Percentiles rank a stretch among this genome's conserved stretches.
Evolutionary conservation across 192 early-diverging fungal genomes (phyloP).

Genomic region (Backusella westeae): DNA sequence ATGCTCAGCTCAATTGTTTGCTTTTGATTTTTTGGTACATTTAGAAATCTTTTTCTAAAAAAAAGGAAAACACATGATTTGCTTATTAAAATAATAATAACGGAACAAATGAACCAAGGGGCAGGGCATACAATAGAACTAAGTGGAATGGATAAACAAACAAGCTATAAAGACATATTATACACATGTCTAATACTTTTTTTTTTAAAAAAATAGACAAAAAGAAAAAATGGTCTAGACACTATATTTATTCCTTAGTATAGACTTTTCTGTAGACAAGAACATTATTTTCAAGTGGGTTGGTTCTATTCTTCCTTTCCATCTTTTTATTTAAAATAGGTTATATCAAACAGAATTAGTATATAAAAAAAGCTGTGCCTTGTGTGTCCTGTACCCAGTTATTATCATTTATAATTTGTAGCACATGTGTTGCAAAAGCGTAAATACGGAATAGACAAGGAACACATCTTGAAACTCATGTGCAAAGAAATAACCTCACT

Average conservation of each 20-base stretch:
- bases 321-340: background rate
- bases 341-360: background rate
- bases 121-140: background rate
- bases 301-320: background rate
- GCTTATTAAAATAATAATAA: background rate
- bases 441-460: background rate
- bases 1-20: background rate
- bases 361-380: background rate
- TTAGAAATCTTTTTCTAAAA: background rate
- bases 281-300: background rate
- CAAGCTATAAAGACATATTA: too few relatives aligned
- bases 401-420: constrained; percentile 4
- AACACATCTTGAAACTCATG: background rate
- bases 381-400: background rate
- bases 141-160: background rate
- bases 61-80: background rate
- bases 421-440: background rate
- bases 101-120: background rate
- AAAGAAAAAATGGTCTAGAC: background rate
- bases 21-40: background rate
- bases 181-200: background rate
- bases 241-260: background rate
- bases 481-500: background rate
- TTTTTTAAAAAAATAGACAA: background rate
- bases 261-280: background rate